Percentiles rank a stretch among this genome's conserved stretches.
These are phyloP conservation scores for Mimosa bimucronata DNA, from an alignment of 306 rosid genomes.

Conservation along the genomic window DNA sequence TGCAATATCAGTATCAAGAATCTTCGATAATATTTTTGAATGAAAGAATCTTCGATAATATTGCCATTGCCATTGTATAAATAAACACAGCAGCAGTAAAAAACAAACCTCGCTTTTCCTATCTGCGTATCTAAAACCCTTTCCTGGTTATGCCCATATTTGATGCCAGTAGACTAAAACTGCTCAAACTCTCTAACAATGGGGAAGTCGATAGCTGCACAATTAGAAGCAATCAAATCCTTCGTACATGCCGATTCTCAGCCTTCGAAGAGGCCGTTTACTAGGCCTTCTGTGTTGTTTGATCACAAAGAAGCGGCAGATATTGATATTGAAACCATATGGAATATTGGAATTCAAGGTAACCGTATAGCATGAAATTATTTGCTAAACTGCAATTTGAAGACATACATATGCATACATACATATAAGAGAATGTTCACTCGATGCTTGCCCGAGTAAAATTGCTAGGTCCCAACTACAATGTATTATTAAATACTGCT, in stretches of 20 bases:
- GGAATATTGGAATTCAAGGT: constrained; percentile 62
- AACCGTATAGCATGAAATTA: not conserved
- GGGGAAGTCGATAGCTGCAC: constrained; percentile 74
- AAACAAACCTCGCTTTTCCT: too few species aligned
- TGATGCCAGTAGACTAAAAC: too few species aligned
- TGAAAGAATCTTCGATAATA: too few species aligned
- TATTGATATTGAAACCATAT: constrained; percentile 59
- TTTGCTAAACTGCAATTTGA: not conserved
- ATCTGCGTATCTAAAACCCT: too few species aligned
- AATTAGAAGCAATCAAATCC: constrained; percentile 61
- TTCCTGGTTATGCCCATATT: too few species aligned
- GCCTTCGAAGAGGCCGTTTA: constrained; percentile 68
- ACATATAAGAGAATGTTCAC: not conserved
- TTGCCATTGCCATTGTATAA: too few species aligned
- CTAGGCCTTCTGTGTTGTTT: constrained; percentile 81
- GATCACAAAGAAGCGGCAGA: constrained; percentile 89
- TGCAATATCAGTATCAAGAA: too few species aligned
- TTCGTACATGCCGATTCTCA: constrained; percentile 50
- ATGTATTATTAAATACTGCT: not conserved
- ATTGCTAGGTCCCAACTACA: not conserved
- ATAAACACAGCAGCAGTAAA: too few species aligned
- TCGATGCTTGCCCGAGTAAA: too few species aligned
- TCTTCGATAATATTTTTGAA: too few species aligned
- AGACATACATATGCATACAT: not conserved
- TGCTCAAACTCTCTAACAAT: constrained; percentile 35